Evolutionary conservation across 2,329 filamentous ascomycete species (phyloP), one percentile per base, ranked within the genome.

Genomic region (Alternaria arbusti): DNA sequence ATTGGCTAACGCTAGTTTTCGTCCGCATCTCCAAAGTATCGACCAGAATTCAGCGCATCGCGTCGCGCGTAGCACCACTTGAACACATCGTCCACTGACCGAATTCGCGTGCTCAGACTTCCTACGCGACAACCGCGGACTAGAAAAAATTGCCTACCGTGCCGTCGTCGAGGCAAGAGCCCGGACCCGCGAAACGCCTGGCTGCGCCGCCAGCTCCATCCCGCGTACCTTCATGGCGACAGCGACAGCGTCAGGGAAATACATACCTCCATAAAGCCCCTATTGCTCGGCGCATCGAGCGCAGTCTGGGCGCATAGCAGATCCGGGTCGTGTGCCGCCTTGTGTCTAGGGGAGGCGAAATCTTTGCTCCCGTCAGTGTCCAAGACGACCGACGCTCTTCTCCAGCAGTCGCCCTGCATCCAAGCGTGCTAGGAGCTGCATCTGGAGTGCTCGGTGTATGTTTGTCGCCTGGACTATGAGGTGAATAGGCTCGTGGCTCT

Each of bases 401-500:
- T 57, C 20, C 13, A n/a, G 26, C 54, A 28, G 49, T n/a, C 58
- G 40, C 54, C 59, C 45, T 47, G 32, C 50, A 43, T 36, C n/a
- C 47, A 23, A 22, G 13, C 44, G 11, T 32, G 25, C 22, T 15
- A 46, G 32, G 44, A 40, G 46, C 17, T 23, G 30, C 20, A 17
- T 32, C 30, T 28, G 46, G 23, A 47, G 23, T 63, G 47, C 30
- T 36, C 60, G 45, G 49, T 54, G 54, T 60, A 59, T 64, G 62
- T 46, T 57, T 60, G 56, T 63, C 64, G 59, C 61, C 55, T 63
- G 64, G 64, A 67, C 61, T 63, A 65, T 70, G 67, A 69, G 64
- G 72, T 69, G 67, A 67, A 62, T 61, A 47, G 67, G 73, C 70
- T 59, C 63, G 72, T 73, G 69, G 59, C 69, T 68, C 70, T 72